phyloP scores from a whole-genome alignment of 2,329 filamentous ascomycete genomes.

The Trichophyton simii region DNA sequence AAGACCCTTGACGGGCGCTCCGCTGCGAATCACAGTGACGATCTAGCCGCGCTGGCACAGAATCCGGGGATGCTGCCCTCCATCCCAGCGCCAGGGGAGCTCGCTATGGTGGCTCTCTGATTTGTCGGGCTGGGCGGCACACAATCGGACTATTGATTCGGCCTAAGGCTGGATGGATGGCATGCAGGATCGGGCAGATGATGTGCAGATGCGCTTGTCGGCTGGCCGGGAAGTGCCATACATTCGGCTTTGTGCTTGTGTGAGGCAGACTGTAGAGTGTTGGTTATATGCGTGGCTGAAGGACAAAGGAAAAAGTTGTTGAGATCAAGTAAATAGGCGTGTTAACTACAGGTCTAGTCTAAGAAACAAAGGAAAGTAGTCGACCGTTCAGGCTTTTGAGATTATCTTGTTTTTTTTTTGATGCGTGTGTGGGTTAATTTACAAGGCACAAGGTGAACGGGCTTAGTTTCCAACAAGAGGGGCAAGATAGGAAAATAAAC shows the following conservation, averaged over 20 bases:
- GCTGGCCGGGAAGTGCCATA: background rate
- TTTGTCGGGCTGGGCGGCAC: background rate
- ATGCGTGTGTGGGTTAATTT: background rate
- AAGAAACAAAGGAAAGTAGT: background rate
- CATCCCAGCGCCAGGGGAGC: background rate
- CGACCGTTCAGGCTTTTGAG: background rate
- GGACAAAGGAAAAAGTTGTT: no score
- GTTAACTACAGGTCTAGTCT: background rate
- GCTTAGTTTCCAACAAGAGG: background rate
- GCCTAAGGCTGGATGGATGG: background rate
- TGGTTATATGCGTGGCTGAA: background rate
- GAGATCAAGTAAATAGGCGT: background rate
- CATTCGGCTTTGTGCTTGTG: no score
- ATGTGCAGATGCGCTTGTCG: background rate
- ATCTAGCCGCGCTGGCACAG: background rate
- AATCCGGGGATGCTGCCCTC: background rate
- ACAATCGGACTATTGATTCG: background rate
- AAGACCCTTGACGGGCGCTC: background rate
- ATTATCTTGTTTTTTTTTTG: background rate
- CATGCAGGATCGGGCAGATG: background rate
- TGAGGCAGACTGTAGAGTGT: no score
- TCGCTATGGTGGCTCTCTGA: background rate
- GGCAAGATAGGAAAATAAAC: background rate
- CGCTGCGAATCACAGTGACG: background rate
- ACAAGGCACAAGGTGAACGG: conserved; percentile 3